Evolutionary conservation across 1,139 yeast genomes (phyloP).

Genomic region (Pichia kudriavzevii): DNA sequence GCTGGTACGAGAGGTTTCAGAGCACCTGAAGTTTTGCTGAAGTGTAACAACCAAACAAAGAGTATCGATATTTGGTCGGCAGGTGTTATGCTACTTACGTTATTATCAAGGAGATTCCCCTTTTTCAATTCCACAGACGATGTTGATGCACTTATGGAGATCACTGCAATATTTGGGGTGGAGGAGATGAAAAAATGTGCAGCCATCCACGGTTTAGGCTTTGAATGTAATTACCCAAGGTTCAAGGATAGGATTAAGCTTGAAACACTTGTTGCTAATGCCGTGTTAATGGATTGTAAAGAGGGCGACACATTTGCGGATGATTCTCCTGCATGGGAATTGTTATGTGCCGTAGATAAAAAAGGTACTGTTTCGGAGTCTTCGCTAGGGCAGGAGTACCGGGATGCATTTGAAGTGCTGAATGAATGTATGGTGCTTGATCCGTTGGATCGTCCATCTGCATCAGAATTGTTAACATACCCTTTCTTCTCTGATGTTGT

Average conservation of each 20-base stretch:
- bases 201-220: conserved; percentile 77
- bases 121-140: conserved; percentile 88
- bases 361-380: conserved; percentile 22
- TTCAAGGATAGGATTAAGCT: conserved; percentile 30
- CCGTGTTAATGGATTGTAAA: conserved; percentile 27
- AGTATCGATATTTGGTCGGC: conserved; percentile 90
- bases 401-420: conserved; percentile 44
- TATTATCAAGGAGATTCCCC: conserved; percentile 70
- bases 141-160: conserved; percentile 80
- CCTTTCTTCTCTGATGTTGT: conserved; percentile 38
- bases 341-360: conserved; percentile 24
- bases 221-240: conserved; percentile 57
- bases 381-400: conserved; percentile 27
- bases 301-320: conserved; percentile 30
- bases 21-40: conserved; percentile 88
- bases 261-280: conserved; percentile 33
- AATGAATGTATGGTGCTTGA: conserved; percentile 50
- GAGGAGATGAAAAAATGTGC: conserved; percentile 72
- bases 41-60: conserved; percentile 77
- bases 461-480: conserved; percentile 47
- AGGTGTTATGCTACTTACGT: conserved; percentile 74
- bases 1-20: conserved; percentile 98
- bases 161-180: conserved; percentile 76
- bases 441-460: conserved; percentile 46
- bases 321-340: conserved; percentile 31